A percentile compares a stretch with the other conserved stretches of the same genome.
phyloP scores from a whole-genome alignment of 176 grass and related monocot genomes.

The Ensete ventricosum region DNA sequence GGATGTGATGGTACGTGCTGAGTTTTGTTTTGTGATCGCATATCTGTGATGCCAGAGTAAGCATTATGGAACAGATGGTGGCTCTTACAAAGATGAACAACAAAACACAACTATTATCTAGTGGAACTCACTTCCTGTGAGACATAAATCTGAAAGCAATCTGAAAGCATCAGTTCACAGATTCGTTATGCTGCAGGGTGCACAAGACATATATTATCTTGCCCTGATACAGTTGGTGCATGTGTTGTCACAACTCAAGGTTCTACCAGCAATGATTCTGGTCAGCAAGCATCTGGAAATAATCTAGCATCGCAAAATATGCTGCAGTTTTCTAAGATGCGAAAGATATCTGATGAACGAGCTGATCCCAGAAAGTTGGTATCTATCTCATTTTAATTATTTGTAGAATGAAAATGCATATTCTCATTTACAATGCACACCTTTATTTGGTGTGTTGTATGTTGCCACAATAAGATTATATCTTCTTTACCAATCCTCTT shows the following conservation, averaged over 20 bases:
- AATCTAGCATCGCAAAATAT: constrained; percentile 39
- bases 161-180: constrained; percentile 2
- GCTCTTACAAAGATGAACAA: constrained; percentile 14
- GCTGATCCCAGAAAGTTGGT: constrained; percentile 57
- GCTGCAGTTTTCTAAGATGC: constrained; percentile 65
- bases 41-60: neutral
- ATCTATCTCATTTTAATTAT: constrained; percentile 17
- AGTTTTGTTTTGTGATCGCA: neutral
- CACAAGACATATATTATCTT: constrained; percentile 8
- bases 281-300: constrained; percentile 29
- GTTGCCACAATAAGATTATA: neutral
- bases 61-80: neutral
- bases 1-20: neutral
- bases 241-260: constrained; percentile 26
- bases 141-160: constrained; percentile 8
- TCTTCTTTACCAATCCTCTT: constrained; percentile 4
- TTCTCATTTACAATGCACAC: neutral
- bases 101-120: neutral
- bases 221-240: constrained; percentile 14
- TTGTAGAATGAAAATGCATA: neutral
- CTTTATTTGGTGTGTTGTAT: neutral
- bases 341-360: constrained; percentile 55
- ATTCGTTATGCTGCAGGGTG: constrained; percentile 8
- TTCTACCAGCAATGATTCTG: constrained; percentile 34
- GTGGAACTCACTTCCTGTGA: neutral